These are phyloP conservation scores for Fusarium veterinarium DNA, from an alignment of 2,329 filamentous ascomycete species.

Conservation along the genomic window DNA sequence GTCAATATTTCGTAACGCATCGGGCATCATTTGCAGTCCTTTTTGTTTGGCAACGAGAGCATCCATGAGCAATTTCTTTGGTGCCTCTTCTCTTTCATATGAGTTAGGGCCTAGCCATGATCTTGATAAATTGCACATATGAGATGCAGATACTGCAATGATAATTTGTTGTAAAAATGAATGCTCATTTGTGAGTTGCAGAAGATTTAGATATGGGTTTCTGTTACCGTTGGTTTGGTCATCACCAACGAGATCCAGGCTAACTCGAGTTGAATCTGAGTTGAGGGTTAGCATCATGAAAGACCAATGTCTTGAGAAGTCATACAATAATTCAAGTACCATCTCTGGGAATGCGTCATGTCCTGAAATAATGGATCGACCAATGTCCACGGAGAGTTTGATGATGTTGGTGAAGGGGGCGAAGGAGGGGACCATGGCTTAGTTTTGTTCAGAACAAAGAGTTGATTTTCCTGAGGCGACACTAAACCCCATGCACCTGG, in stretches of 20 bases:
- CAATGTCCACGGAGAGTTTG: slow-evolving; percentile 50
- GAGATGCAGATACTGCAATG: slow-evolving; percentile 59
- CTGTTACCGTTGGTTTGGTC: slow-evolving; percentile 53
- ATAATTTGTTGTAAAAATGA: slow-evolving; percentile 58
- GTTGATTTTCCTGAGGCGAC: slow-evolving; percentile 28
- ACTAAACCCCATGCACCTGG: slow-evolving; percentile 16
- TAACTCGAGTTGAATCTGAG: slow-evolving; percentile 59
- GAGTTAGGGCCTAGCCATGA: slow-evolving; percentile 28
- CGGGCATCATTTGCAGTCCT: slow-evolving; percentile 54
- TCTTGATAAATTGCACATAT: slow-evolving; percentile 54
- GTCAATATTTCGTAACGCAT: slow-evolving; percentile 52
- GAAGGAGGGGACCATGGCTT: slow-evolving; percentile 30
- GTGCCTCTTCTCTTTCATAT: slow-evolving; percentile 49
- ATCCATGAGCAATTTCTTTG: slow-evolving; percentile 50
- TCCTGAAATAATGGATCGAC: slow-evolving; percentile 61
- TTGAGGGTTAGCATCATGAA: slow-evolving; percentile 14
- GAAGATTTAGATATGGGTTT: slow-evolving; percentile 59
- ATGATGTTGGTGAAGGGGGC: slow-evolving; percentile 27
- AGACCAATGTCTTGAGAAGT: background rate
- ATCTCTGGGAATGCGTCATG: slow-evolving; percentile 59
- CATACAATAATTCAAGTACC: slow-evolving; percentile 56
- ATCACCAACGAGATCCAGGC: slow-evolving; percentile 61
- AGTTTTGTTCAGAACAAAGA: slow-evolving; percentile 14
- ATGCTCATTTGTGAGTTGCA: slow-evolving; percentile 54
- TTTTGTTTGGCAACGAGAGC: slow-evolving; percentile 58